Percentiles rank a stretch among this genome's conserved stretches.
phyloP scores from a whole-genome alignment of 371 early-diverging fungal species.

The Mortierella sp. region DNA sequence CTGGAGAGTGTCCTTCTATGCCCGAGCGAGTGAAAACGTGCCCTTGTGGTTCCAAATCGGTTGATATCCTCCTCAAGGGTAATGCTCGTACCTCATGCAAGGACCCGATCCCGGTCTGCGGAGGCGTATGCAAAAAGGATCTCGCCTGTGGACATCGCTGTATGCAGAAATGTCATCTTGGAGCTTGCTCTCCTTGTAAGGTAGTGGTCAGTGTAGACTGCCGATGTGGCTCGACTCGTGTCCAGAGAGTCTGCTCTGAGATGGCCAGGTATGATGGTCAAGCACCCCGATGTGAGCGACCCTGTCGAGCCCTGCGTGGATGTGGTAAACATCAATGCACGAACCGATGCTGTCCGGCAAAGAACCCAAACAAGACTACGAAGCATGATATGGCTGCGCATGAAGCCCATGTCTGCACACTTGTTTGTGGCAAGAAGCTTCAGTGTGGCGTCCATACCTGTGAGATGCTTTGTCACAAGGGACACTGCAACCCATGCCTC shows the following conservation, averaged over 20 bases:
- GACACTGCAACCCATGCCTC: constrained; percentile 76
- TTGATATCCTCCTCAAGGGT: constrained; percentile 52
- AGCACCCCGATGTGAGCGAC: constrained; percentile 69
- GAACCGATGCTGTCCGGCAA: constrained; percentile 65
- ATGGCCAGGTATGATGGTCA: constrained; percentile 32
- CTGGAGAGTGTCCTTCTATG: constrained; percentile 75
- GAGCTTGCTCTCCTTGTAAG: constrained; percentile 77
- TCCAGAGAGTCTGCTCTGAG: constrained; percentile 60
- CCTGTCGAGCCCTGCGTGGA: constrained; percentile 67
- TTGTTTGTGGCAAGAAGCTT: constrained; percentile 70
- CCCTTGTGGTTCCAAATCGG: constrained; percentile 81
- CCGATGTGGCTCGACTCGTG: constrained; percentile 69
- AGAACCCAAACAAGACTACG: constrained; percentile 39
- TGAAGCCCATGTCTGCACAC: constrained; percentile 69
- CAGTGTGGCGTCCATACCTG: constrained; percentile 77
- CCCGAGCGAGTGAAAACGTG: constrained; percentile 73
- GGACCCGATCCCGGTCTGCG: constrained; percentile 86
- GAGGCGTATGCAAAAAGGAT: constrained; percentile 67
- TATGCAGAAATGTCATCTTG: constrained; percentile 76
- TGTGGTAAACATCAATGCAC: constrained; percentile 78
- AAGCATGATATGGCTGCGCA: constrained; percentile 14
- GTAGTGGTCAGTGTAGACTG: constrained; percentile 63
- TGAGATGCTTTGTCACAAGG: constrained; percentile 75
- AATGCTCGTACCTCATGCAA: constrained; percentile 66
- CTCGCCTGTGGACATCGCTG: constrained; percentile 83